phyloP scores from a whole-genome alignment of 495 filamentous ascomycete species.

The Annulohypoxylon nitens region DNA sequence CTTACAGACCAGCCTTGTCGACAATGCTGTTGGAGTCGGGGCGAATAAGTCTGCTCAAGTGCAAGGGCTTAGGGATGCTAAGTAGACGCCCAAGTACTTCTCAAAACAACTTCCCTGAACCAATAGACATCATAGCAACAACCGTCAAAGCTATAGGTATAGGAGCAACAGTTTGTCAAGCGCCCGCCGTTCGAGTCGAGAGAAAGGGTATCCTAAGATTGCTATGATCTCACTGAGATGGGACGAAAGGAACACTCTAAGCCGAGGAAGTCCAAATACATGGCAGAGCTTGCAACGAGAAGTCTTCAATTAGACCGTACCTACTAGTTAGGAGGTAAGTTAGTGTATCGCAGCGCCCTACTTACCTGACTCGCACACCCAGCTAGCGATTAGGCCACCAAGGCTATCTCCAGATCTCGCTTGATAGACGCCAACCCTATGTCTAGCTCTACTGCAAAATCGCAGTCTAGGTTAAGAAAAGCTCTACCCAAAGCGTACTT shows the following conservation, averaged over 20 bases:
- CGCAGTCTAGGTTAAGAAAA: not conserved
- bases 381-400: not conserved
- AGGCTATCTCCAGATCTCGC: slow-evolving; percentile 9
- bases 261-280: not conserved
- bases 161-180: not conserved
- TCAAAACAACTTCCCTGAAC: too few relatives aligned
- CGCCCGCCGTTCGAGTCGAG: not conserved
- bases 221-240: not conserved
- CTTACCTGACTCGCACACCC: slow-evolving; percentile 8
- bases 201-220: not conserved
- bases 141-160: not conserved
- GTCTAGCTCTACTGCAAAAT: not conserved
- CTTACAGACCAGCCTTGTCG: too few relatives aligned
- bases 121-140: not conserved
- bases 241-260: not conserved
- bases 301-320: not conserved
- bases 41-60: too few relatives aligned
- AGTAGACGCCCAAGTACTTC: too few relatives aligned
- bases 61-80: too few relatives aligned
- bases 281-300: not conserved
- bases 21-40: too few relatives aligned
- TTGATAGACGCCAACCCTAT: not conserved
- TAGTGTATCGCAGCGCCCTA: not conserved
- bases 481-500: not conserved
- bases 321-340: not conserved